Conservation (phyloP, 306 rosid species). For the Trichosanthes truncata region DNA sequence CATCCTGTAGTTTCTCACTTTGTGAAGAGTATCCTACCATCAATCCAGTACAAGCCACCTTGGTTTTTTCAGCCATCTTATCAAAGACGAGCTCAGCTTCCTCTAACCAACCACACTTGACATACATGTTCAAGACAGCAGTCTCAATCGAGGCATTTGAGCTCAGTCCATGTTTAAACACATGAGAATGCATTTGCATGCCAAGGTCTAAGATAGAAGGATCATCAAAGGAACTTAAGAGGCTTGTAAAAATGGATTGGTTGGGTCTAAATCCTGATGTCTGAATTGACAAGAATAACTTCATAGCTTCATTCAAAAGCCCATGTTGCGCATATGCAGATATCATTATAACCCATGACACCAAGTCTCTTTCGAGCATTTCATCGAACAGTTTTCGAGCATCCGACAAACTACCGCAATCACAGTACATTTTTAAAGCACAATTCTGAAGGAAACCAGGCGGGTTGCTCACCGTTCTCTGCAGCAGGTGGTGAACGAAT, state of each 20-base stretch:
- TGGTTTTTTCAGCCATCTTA: constrained; percentile 33
- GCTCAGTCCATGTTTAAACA: constrained; percentile 31
- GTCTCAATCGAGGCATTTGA: constrained; percentile 23
- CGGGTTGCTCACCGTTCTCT: constrained; percentile 14
- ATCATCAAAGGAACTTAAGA: constrained; percentile 27
- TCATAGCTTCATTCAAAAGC: constrained; percentile 22
- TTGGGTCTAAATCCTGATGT: constrained; percentile 26
- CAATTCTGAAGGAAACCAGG: constrained; percentile 28
- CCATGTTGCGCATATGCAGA: constrained; percentile 39
- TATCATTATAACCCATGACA: constrained; percentile 33
- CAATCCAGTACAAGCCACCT: constrained; percentile 50
- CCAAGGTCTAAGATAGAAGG: constrained; percentile 29
- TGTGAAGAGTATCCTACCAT: constrained; percentile 41
- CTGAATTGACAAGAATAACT: constrained; percentile 29
- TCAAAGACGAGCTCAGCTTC: constrained; percentile 37
- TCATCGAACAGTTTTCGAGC: constrained; percentile 37
- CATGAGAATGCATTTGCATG: constrained; percentile 37
- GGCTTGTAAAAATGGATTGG: constrained; percentile 29
- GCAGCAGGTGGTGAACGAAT: constrained; percentile 29
- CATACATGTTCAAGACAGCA: constrained; percentile 39
- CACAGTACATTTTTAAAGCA: constrained; percentile 42
- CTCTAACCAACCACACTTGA: constrained; percentile 47
- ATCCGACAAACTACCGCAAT: constrained; percentile 32
- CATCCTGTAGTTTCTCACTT: constrained; percentile 28
- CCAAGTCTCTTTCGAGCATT: constrained; percentile 31